phyloP scores from a whole-genome alignment of 345 rosid genomes.

The Acer campestre region DNA sequence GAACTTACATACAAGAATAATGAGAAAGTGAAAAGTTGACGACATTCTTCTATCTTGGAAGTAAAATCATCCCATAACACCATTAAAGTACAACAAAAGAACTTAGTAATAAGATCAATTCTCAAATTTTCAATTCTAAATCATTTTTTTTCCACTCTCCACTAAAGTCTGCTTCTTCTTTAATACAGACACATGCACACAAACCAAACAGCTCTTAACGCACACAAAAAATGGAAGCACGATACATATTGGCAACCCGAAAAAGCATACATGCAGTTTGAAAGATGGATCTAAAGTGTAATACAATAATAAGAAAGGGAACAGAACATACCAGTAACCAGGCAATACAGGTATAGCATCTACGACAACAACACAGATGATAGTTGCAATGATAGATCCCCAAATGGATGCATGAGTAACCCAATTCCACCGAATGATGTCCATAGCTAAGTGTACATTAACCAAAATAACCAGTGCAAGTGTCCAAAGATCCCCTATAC shows the following conservation, averaged over 20 bases:
- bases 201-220: background rate
- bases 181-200: background rate
- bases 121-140: background rate
- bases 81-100: background rate
- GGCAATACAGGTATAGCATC: constrained; percentile 68
- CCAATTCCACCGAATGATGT: constrained; percentile 91
- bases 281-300: background rate
- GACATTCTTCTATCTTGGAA: background rate
- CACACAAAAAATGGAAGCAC: background rate
- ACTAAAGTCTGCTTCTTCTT: background rate
- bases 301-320: constrained; percentile 15
- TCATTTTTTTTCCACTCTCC: background rate
- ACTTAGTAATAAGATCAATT: background rate
- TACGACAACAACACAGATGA: constrained; percentile 67
- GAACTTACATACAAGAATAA: background rate
- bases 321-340: constrained; percentile 82
- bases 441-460: constrained; percentile 91
- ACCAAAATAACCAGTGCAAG: constrained; percentile 85
- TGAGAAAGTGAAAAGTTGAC: background rate
- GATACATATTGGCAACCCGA: background rate
- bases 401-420: constrained; percentile 82
- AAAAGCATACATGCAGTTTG: background rate
- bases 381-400: constrained; percentile 92
- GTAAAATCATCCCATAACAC: background rate
- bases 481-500: constrained; percentile 97